Base-by-base conservation (phyloP, 176 grass and related monocot genomes). In the Urochloa ruziziensis region DNA sequence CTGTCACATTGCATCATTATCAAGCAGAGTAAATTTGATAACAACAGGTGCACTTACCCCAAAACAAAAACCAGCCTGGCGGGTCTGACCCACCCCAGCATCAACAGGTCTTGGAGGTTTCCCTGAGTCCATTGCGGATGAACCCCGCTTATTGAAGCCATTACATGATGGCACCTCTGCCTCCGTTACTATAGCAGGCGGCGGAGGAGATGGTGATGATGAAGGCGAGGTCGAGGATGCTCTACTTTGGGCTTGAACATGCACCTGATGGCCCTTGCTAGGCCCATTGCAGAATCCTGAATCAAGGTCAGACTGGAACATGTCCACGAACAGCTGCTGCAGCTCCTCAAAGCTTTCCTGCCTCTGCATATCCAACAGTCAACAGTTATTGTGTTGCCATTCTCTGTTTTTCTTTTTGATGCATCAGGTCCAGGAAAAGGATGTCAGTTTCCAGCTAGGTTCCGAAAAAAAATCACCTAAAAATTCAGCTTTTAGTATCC, bases 341-440 rank as follows among this genome's bases (percentile, higher is more conserved):
- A 97, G 73, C 48, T 97, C 94, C 78, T 97, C 92, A 48, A 98
- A 93, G 89, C 87, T 98, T 77, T 94, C 93, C 47, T 88, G 85
- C 47, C 90, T 86, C 96, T 98, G 87, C 70, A 75, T 86, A 92
- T 79, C 53, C 53, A 80, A 80, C 16, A 40, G 17, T 21, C n/a
- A 14, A 76, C 4, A 5, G 77, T 86, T 86, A 86, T 9, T 18
- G 14, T 9, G 46, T 6, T 73, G 63, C 33, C 70, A 62, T 46
- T 78, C 19, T 61, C 63, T 46, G 11, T 46, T 2, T 77, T 44
- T 64, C 77, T 79, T 84, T 90, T 86, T 40, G 43, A 85, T 85
- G 14, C 74, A 83, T 62, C 33, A 68, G 19, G 74, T 81, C 53
- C 49, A 53, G 64, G 62, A 66, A 36, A 67, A 61, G 21, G 62